A percentile compares a stretch with the other conserved stretches of the same genome.
Conservation (phyloP, 1,284 basidiomycete species). For the Puccinia polysora region DNA sequence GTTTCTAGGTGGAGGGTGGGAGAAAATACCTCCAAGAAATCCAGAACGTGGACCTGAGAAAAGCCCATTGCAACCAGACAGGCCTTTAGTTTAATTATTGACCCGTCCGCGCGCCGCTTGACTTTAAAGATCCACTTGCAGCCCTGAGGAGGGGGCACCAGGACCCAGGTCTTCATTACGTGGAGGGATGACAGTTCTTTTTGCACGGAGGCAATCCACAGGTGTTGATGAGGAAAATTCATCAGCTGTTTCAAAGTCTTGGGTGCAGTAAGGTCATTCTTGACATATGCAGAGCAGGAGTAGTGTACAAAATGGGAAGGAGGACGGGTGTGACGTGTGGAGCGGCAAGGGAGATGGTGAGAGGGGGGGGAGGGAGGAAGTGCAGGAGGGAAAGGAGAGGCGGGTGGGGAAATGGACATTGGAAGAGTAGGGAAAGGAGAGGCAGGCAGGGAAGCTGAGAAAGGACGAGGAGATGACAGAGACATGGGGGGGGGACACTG, state of each 20-base stretch:
- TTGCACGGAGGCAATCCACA: neutral
- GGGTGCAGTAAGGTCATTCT: neutral
- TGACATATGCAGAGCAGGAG: too few species aligned
- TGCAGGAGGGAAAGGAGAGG: too few species aligned
- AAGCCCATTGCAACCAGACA: conserved; percentile 43
- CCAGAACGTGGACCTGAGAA: conserved; percentile 38
- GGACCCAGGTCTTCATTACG: neutral
- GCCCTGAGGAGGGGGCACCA: neutral
- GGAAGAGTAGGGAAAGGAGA: too few species aligned
- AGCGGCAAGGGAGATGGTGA: too few species aligned
- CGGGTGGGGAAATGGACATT: too few species aligned
- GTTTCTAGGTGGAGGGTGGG: conserved; percentile 26
- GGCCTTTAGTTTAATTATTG: neutral
- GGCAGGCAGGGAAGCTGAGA: too few species aligned
- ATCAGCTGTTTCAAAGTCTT: neutral
- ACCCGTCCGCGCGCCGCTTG: neutral
- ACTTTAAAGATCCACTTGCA: neutral
- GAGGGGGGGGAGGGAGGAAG: too few species aligned
- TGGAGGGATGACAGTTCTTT: neutral
- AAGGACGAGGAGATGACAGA: too few species aligned
- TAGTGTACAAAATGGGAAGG: too few species aligned
- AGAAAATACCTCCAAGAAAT: conserved; percentile 43
- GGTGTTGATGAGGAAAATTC: neutral
- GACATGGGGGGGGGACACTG: too few species aligned
- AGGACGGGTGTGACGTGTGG: too few species aligned